phyloP scores from a whole-genome alignment of 75 land plant species.

The Pinus taeda region DNA sequence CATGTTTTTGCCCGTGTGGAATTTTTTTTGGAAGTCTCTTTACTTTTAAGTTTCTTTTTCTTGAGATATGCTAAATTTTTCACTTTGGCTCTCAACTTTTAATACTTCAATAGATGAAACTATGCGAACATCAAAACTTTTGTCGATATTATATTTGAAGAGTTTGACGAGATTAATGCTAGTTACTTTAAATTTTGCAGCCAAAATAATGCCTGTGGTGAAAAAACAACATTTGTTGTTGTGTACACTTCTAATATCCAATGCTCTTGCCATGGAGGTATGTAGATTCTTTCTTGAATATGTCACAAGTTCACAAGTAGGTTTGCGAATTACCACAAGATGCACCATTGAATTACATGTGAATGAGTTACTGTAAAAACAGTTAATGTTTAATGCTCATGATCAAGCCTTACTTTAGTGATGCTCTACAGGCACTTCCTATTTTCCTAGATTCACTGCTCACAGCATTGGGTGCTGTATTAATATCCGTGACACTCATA shows the following conservation, averaged over 20 bases:
- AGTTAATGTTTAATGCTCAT: not conserved
- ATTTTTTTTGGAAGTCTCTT: not conserved
- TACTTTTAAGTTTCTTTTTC: not conserved
- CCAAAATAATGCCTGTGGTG: conserved; percentile 85
- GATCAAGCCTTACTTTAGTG: not conserved
- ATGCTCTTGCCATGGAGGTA: conserved; percentile 98
- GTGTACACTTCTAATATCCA: conserved; percentile 82
- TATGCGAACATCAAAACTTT: not conserved
- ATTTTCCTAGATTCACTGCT: conserved; percentile 80
- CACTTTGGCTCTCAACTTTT: too few species aligned
- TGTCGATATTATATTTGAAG: not conserved
- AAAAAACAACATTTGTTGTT: conserved; percentile 79
- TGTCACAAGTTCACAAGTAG: not conserved
- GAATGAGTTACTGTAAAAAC: not conserved
- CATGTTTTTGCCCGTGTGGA: too few species aligned
- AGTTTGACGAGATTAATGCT: not conserved
- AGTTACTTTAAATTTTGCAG: conserved; percentile 31
- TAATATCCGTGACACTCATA: conserved; percentile 90
- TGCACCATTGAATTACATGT: not conserved
- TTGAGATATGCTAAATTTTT: too few species aligned
- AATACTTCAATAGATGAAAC: too few species aligned
- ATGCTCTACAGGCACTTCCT: conserved; percentile 66
- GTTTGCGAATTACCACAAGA: not conserved
- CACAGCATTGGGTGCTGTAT: conserved; percentile 83
- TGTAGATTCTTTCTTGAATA: not conserved